Base-by-base conservation (phyloP, 148 eudicot genomes). In the Diospyros lotus region DNA sequence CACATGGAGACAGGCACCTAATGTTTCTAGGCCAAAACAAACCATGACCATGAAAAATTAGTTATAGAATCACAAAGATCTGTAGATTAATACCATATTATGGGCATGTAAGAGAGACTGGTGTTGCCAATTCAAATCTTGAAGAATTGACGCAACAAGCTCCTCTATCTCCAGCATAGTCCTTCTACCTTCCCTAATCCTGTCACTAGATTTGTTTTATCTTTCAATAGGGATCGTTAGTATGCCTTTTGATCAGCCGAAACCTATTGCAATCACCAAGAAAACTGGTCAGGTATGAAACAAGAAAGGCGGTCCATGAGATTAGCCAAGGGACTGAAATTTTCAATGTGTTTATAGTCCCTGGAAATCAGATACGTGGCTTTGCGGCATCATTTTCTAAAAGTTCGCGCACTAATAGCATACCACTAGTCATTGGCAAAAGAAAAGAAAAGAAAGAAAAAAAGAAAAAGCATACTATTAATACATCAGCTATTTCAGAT, bases 111-210 rank as follows among this genome's bases (percentile, higher is more conserved):
- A 73, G 54, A 87, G 87, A 74, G 90, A 68, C 74, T 87, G 87
- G 54, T 87, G 76, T 50, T 87, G 90, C 72, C 79, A 82, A 59
- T 87, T 84, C 66, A 87, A 72, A 80, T 87, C 86, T 62, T 84
- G 82, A 71, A 87, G 90, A 72, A 87, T 84, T 42, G 88, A 87
- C 61, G 82, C 90, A 56, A 86, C 90, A 38, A 84, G 86, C 62
- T 87, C 87, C 73, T 87, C 90, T 14, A 87, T 87, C 77, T 87
- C 87, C 46, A 87, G 83, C 90, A 87, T 84, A 66, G 88, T 84
- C 83, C 78, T 78, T 79, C 90, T 80, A 73, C 90, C 76, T 38
- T 87, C 90, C 73, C 74, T 87, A 51, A 89, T 74, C 75, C 90
- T 86, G 74, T 85, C 90, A 72, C 89, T 85, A 12, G 93, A 62